Percentiles rank a stretch among this genome's conserved stretches.
These are phyloP conservation scores for Arthrinium phaeospermum DNA, from an alignment of 2,329 filamentous ascomycete genomes.

Conservation along the genomic window DNA sequence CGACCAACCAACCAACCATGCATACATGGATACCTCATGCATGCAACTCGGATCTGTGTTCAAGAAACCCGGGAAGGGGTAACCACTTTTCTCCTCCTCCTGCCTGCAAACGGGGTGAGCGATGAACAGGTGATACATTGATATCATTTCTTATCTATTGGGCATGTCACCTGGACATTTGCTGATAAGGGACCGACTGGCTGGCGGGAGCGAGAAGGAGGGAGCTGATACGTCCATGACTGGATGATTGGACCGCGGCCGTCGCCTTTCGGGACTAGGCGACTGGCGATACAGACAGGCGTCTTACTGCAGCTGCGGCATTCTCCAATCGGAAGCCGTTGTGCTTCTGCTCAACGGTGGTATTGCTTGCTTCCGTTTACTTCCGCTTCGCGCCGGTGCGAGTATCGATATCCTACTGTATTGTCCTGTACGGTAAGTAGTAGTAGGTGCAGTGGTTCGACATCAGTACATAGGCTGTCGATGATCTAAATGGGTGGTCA, in stretches of 20 bases:
- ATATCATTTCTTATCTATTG: not conserved
- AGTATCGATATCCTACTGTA: not conserved
- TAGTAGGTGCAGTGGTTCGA: not conserved
- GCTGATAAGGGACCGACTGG: not conserved
- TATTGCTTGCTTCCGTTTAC: not conserved
- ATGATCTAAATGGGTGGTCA: not conserved
- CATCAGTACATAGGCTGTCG: not conserved
- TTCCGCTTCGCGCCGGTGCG: not conserved
- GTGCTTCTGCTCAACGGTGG: not conserved
- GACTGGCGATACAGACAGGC: slow-evolving; percentile 1
- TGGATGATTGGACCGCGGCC: not conserved
- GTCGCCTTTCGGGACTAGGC: not conserved
- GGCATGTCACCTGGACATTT: not conserved
- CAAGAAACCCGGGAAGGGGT: not conserved
- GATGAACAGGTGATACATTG: not conserved
- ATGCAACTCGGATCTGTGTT: not conserved
- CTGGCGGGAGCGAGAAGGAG: not conserved
- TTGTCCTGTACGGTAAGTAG: too few relatives aligned
- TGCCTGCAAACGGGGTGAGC: not conserved
- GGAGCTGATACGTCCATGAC: not conserved
- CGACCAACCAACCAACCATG: not conserved
- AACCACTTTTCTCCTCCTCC: not conserved
- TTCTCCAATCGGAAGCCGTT: not conserved
- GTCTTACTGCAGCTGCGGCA: slow-evolving; percentile 7
- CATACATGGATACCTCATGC: not conserved